Evolutionary conservation across 768 basidiomycete species (phyloP), one percentile per base, ranked within the genome.

Genomic region (Boletus tomentosulus): DNA sequence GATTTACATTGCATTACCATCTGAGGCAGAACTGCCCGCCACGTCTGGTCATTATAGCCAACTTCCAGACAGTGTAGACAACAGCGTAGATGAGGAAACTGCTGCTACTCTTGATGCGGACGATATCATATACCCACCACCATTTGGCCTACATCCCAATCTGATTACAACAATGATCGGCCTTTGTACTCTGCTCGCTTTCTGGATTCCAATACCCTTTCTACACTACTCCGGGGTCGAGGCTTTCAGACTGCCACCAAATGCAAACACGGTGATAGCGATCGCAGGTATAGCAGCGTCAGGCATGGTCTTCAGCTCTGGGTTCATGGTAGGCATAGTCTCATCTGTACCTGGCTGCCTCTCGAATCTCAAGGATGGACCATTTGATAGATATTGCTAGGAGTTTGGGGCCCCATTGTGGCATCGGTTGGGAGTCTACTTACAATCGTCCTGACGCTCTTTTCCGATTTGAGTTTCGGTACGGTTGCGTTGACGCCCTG

Each of bases 351-450:
- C 46, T 49, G 51, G 12, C 37, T n/a, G 44, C 41, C 35, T 45
- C 22, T 42, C 13, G 15, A 34, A 42, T 50, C 55, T 66, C 53
- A 54, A 45, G 6, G 5, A 46, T 38, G 19, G 3, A 15, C 35
- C 12, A 7, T 41, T 55, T 47, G 54, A 27, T 58, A 93, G 91
- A 78, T 89, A 51, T 75, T 96, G 3, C 74, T 96, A 46, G 89
- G 88, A 27, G 70, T 89, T 27, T 94, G 90, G 89, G 92, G 92
- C 4, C 92, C 92, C 6, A 83, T 94, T 39, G 81, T 92, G 41
- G 84, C 85, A 9, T 92, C 90, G 2, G 93, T 97, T 31, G 93
- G 92, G 43, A 92, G 83, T 69, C 78, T 98, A n/a, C 78, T 96
- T n/a, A 94, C 94, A 6, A 95, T 96, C 59, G 90, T 96, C 35